Base-by-base conservation (phyloP, 306 rosid genomes). In the Prunus mira region DNA sequence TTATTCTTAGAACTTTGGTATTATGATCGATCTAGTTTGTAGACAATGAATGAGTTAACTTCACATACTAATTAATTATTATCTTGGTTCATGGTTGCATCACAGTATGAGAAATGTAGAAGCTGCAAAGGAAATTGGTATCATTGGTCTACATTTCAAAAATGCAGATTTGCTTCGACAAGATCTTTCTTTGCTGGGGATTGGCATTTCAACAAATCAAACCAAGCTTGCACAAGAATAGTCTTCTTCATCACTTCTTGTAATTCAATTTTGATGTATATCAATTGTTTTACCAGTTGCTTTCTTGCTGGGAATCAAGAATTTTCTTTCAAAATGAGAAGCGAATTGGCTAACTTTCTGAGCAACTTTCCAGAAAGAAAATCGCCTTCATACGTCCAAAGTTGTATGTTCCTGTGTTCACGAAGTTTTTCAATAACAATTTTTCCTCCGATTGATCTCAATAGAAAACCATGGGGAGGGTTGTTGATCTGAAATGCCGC, bases 41-140 rank as follows among this genome's bases (percentile, higher is more conserved):
- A 5, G 56, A 51, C 56, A 14, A 5, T 13, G 56, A 14, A 51
- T 51, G 56, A 51, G 43, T 49, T 14, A 50, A 43, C 45, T 62
- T 73, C 19, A 28, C 20, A n/a, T 72, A 3, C 6, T 24, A 43
- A 43, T 38, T 58, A 17, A 18, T 55, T 3, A 0, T 70, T 27
- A 18, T 45, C 43, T 25, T 18, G 13, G 27, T 45, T 43, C 68
- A 25, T 73, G 69, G 45, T 45, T 60, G 18, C 38, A 25, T 45
- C 58, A 49, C 84, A 91, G 98, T 74, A 68, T 28, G 73, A 83
- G 55, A 62, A 90, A 94, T 81, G 98, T 89, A 61, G 93, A 89
- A 68, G 98, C 93, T 43, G 97, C 98, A 60, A 67, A 50, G 60
- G 88, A 89, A 83, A 83, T 91, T 54, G 98, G 97, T 57, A 89